These are phyloP conservation scores for Bothriochloa decipiens DNA, from an alignment of 176 grass and related monocot species.

Conservation along the genomic window DNA sequence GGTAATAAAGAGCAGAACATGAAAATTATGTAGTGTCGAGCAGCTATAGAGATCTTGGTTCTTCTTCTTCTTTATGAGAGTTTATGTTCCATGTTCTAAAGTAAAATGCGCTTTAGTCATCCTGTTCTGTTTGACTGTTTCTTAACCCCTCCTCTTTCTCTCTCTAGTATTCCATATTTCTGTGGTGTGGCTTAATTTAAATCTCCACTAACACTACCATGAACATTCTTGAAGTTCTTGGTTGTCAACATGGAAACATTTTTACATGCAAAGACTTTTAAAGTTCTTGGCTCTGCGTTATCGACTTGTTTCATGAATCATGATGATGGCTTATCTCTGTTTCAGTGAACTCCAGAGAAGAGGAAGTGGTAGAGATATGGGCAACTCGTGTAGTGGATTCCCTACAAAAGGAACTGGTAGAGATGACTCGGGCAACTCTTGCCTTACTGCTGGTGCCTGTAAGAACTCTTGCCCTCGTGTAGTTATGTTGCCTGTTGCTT, in stretches of 20 bases:
- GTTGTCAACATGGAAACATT: too few species aligned
- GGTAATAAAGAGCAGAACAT: background rate
- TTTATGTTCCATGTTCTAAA: background rate
- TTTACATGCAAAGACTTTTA: too few species aligned
- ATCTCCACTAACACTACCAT: background rate
- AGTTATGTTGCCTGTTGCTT: background rate
- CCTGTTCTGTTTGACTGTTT: background rate
- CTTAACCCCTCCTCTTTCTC: background rate
- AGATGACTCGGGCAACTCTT: background rate
- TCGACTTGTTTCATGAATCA: background rate
- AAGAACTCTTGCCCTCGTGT: background rate
- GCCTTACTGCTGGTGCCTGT: background rate
- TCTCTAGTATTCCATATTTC: background rate
- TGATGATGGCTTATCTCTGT: background rate
- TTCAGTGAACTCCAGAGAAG: background rate
- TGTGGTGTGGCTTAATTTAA: background rate
- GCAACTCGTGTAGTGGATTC: background rate
- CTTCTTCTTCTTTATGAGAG: background rate
- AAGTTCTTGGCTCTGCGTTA: background rate
- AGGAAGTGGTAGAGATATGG: constrained; percentile 10
- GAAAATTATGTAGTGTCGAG: background rate
- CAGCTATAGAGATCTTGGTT: background rate
- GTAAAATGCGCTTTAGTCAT: background rate
- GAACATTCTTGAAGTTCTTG: too few species aligned
- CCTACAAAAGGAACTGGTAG: background rate